Conservation (phyloP, 805 yeast species). For the Zygosaccharomyces bisporus region DNA sequence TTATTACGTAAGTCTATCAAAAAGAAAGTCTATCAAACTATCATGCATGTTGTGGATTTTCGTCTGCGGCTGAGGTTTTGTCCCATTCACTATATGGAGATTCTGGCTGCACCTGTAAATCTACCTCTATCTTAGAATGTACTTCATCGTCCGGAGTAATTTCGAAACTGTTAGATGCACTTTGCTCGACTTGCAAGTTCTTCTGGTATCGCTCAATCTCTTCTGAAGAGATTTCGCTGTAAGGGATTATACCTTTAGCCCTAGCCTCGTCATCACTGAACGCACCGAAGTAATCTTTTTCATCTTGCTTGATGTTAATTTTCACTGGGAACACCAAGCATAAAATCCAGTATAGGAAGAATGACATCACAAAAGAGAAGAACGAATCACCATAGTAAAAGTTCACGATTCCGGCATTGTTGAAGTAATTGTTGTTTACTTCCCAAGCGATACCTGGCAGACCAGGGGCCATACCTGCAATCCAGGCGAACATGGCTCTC, state of each 20-base stretch:
- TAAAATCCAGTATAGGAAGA: slow-evolving; percentile 37
- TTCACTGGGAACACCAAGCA: slow-evolving; percentile 38
- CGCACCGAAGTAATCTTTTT: slow-evolving; percentile 39
- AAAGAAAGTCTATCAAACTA: too few relatives aligned
- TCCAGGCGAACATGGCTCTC: slow-evolving; percentile 37
- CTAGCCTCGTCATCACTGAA: slow-evolving; percentile 38
- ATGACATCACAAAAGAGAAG: slow-evolving; percentile 41
- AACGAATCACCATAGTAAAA: slow-evolving; percentile 44
- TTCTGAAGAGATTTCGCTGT: slow-evolving; percentile 28
- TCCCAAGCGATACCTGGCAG: slow-evolving; percentile 46
- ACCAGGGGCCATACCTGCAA: slow-evolving; percentile 44
- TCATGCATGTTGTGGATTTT: too few relatives aligned
- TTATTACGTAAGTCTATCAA: slow-evolving; percentile 4
- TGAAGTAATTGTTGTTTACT: slow-evolving; percentile 31
- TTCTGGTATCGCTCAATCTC: slow-evolving; percentile 20
- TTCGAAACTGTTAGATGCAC: not conserved
- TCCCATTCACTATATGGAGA: not conserved
- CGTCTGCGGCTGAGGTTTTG: not conserved
- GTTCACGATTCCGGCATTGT: slow-evolving; percentile 38
- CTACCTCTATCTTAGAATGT: not conserved
- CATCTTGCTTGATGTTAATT: slow-evolving; percentile 38
- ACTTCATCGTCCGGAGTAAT: not conserved
- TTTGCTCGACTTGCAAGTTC: not conserved
- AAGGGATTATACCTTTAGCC: slow-evolving; percentile 34
- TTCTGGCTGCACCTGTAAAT: not conserved